Conservation (phyloP, 1,139 yeast species). For the Debaryomyces sp. region DNA sequence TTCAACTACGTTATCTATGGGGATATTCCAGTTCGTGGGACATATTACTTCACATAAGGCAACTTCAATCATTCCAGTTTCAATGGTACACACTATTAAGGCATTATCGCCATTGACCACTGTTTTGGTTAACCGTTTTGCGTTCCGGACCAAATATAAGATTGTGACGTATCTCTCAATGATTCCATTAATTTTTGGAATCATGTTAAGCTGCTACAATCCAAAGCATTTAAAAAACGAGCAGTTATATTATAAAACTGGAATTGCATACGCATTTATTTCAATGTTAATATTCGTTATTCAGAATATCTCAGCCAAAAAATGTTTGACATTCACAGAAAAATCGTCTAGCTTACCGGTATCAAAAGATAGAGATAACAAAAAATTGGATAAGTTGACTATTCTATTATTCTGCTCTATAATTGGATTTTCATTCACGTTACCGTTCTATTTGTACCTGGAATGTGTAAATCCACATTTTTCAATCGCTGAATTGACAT, state of each 20-base stretch:
- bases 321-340: conserved; percentile 58
- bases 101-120: conserved; percentile 88
- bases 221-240: conserved; percentile 25
- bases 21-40: conserved; percentile 86
- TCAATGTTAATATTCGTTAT: conserved; percentile 88
- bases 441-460: conserved; percentile 72
- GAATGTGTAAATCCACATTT: conserved; percentile 52
- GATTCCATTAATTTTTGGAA: conserved; percentile 77
- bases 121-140: conserved; percentile 71
- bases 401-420: conserved; percentile 82
- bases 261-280: conserved; percentile 72
- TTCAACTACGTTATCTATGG: conserved; percentile 85
- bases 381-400: conserved; percentile 77
- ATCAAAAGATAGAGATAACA: conserved; percentile 25
- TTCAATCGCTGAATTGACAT: conserved; percentile 38
- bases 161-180: conserved; percentile 74
- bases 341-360: conserved; percentile 20
- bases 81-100: conserved; percentile 88
- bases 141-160: conserved; percentile 60
- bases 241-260: conserved; percentile 49
- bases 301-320: conserved; percentile 90
- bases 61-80: conserved; percentile 84
- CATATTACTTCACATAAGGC: conserved; percentile 90
- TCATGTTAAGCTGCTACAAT: conserved; percentile 77
- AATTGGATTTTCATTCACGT: conserved; percentile 75